Evolutionary conservation across 2,329 filamentous ascomycete genomes (phyloP).

Genomic region (Alternaria atra): DNA sequence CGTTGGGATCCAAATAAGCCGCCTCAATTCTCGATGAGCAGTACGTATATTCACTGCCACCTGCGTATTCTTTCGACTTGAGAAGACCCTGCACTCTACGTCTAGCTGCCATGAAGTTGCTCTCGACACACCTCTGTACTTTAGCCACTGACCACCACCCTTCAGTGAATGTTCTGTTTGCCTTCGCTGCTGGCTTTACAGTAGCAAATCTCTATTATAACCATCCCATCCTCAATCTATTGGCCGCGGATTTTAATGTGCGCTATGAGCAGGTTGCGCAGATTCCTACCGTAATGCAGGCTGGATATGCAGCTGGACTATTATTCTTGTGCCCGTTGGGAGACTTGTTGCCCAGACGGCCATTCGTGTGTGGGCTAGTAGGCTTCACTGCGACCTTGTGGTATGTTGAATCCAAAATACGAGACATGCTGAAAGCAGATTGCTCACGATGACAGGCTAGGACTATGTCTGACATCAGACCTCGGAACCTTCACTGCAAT

Average conservation of each 20-base stretch:
- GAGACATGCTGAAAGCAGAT: background rate
- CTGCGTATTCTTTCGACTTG: background rate
- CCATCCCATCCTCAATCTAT: slow-evolving; percentile 79
- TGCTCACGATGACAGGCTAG: slow-evolving; percentile 55
- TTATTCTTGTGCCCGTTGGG: slow-evolving; percentile 79
- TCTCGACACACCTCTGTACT: background rate
- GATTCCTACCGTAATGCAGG: slow-evolving; percentile 80
- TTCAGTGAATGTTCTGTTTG: slow-evolving; percentile 73
- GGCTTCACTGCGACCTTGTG: slow-evolving; percentile 72
- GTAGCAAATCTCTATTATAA: slow-evolving; percentile 86
- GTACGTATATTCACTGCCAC: slow-evolving; percentile 4
- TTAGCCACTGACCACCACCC: background rate
- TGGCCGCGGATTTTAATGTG: slow-evolving; percentile 76
- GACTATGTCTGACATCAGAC: slow-evolving; percentile 72
- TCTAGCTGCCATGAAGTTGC: background rate
- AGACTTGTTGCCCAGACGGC: slow-evolving; percentile 72
- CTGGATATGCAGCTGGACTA: slow-evolving; percentile 78
- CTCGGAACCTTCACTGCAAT: slow-evolving; percentile 73
- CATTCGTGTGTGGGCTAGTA: slow-evolving; percentile 73
- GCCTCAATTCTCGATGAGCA: slow-evolving; percentile 70
- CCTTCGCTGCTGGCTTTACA: slow-evolving; percentile 73
- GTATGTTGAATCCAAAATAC: slow-evolving; percentile 54
- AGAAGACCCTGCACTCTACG: too few species aligned
- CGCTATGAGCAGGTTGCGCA: slow-evolving; percentile 71
- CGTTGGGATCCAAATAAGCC: slow-evolving; percentile 73